Evolutionary conservation across 768 basidiomycete species (phyloP).

Genomic region (Leccinum rimulosum): DNA sequence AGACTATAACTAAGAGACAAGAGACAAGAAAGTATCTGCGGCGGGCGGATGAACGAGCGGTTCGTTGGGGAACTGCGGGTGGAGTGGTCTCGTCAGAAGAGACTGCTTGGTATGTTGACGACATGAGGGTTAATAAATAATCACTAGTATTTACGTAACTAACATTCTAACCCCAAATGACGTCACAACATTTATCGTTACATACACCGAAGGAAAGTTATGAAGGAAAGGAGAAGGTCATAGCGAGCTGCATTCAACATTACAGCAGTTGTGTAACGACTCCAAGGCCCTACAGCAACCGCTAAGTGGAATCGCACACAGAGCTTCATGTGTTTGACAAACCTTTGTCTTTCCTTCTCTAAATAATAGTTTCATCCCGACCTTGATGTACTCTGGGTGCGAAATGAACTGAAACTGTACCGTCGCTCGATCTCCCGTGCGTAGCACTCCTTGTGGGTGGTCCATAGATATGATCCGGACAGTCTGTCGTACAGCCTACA

Average conservation of each 20-base stretch:
- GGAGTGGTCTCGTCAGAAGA: constrained; percentile 17
- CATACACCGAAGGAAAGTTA: background rate
- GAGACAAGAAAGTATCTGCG: constrained; percentile 36
- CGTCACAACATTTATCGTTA: constrained; percentile 8
- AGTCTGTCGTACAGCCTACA: constrained; percentile 86
- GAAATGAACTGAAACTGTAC: constrained; percentile 96
- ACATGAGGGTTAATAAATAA: constrained; percentile 21
- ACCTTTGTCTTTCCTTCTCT: constrained; percentile 97
- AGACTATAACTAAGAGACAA: constrained; percentile 34
- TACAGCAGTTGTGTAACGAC: constrained; percentile 68
- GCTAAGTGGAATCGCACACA: constrained; percentile 9
- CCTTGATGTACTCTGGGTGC: constrained; percentile 88
- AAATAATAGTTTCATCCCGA: constrained; percentile 91
- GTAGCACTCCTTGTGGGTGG: constrained; percentile 81
- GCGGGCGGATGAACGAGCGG: constrained; percentile 26
- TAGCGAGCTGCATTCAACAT: constrained; percentile 11
- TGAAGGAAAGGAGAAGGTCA: background rate
- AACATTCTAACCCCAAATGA: constrained; percentile 21
- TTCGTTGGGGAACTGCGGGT: constrained; percentile 18
- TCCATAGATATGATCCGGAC: constrained; percentile 90
- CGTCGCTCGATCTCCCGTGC: constrained; percentile 92
- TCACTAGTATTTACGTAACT: background rate
- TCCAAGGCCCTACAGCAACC: constrained; percentile 58
- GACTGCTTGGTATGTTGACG: constrained; percentile 22
- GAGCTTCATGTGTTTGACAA: constrained; percentile 14